phyloP scores from a whole-genome alignment of 139 green algal species.

The Coelastrella sp. region DNA sequence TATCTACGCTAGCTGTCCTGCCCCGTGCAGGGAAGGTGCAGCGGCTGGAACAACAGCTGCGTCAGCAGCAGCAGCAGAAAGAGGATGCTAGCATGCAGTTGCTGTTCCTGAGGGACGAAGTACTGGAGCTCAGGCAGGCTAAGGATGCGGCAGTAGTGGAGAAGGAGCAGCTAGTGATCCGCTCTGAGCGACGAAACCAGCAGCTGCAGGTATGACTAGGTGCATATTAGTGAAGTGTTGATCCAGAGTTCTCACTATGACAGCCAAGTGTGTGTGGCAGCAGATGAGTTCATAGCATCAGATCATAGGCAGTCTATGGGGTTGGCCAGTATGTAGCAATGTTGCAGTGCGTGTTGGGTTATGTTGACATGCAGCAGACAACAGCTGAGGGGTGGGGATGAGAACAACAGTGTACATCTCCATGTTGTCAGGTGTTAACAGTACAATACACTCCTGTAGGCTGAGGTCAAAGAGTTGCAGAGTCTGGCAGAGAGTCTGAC shows the following conservation, averaged over 20 bases:
- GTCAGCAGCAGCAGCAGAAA: constrained; percentile 32
- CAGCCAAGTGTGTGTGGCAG: background rate
- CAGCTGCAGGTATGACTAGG: constrained; percentile 47
- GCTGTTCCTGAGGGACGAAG: constrained; percentile 44
- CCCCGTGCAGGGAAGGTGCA: constrained; percentile 54
- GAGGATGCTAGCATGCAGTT: constrained; percentile 49
- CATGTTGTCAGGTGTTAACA: no score
- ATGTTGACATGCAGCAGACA: no score
- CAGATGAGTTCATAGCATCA: no score
- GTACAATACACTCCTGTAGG: no score
- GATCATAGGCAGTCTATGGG: no score
- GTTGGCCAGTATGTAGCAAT: no score
- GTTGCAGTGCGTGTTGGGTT: no score
- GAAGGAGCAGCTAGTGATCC: constrained; percentile 46
- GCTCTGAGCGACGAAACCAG: constrained; percentile 58
- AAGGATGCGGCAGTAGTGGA: constrained; percentile 68
- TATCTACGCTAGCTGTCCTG: background rate
- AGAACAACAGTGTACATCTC: no score
- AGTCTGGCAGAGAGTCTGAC: constrained; percentile 64
- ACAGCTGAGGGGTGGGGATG: no score
- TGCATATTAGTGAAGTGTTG: no score
- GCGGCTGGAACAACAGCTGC: constrained; percentile 44
- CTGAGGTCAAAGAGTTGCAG: constrained; percentile 58
- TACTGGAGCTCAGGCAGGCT: constrained; percentile 51
- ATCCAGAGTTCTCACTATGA: no score